Evolutionary conservation across 768 basidiomycete genomes (phyloP).

Genomic region (Tricholoma sp.): DNA sequence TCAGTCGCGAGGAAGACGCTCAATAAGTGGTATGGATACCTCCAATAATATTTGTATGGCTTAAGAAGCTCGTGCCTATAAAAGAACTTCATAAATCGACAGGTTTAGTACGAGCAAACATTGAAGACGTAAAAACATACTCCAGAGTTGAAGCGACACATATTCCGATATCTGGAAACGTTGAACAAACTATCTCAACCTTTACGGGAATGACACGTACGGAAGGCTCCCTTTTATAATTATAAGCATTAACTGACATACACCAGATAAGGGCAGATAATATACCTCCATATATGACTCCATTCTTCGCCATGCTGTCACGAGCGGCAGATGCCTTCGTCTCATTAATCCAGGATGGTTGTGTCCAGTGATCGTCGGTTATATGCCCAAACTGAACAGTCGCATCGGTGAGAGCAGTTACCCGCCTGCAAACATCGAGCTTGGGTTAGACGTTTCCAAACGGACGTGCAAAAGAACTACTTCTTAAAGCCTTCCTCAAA

Average conservation of each 20-base stretch:
- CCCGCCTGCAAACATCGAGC: slow-evolving; percentile 32
- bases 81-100: slow-evolving; percentile 57
- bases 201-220: slow-evolving; percentile 35
- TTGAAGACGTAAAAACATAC: slow-evolving; percentile 38
- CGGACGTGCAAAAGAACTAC: slow-evolving; percentile 22
- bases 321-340: slow-evolving; percentile 56
- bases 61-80: slow-evolving; percentile 78
- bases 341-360: slow-evolving; percentile 81
- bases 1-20: background rate
- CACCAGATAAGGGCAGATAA: slow-evolving; percentile 2
- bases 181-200: background rate
- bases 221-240: slow-evolving; percentile 62
- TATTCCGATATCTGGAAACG: slow-evolving; percentile 70
- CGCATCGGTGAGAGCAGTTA: slow-evolving; percentile 54
- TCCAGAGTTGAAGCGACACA: slow-evolving; percentile 96
- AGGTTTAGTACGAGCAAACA: background rate
- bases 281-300: slow-evolving; percentile 65
- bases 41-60: slow-evolving; percentile 85
- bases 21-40: slow-evolving; percentile 22
- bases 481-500: slow-evolving; percentile 72
- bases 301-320: slow-evolving; percentile 62
- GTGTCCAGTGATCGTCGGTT: slow-evolving; percentile 70
- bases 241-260: slow-evolving; percentile 1
- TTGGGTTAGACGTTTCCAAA: background rate
- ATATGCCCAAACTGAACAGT: slow-evolving; percentile 75